Evolutionary conservation across 176 grass and related monocot genomes (phyloP).

Genomic region (Avena atlantica): DNA sequence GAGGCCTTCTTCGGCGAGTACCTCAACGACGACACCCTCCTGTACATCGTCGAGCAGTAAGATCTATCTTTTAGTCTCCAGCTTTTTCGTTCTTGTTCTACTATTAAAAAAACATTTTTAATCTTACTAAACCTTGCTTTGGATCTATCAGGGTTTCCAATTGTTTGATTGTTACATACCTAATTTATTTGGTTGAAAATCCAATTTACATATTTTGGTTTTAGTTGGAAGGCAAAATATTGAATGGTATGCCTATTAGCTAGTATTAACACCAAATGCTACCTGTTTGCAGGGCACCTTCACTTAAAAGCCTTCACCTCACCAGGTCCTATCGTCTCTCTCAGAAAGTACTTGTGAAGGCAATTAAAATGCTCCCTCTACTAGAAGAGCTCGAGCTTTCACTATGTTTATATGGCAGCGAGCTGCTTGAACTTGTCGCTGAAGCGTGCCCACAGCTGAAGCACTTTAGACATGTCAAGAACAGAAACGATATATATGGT

Average conservation of each 20-base stretch:
- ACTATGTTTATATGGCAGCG: not conserved
- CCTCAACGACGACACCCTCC: slow-evolving; percentile 3
- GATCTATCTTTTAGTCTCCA: not conserved
- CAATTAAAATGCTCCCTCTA: not conserved
- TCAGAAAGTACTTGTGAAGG: not conserved
- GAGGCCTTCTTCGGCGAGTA: slow-evolving; percentile 7
- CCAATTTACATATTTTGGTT: not conserved
- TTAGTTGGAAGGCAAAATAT: not conserved
- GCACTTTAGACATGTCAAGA: not conserved
- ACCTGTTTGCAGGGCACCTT: not conserved
- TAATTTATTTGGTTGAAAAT: not conserved
- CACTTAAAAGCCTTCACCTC: not conserved
- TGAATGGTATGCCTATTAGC: not conserved
- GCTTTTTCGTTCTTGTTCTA: not conserved
- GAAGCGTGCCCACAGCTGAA: not conserved
- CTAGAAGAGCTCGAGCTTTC: not conserved
- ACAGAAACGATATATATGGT: not conserved
- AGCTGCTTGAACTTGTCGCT: not conserved
- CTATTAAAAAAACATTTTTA: not conserved
- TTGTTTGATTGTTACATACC: not conserved
- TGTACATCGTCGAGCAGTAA: not conserved
- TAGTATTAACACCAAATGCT: not conserved
- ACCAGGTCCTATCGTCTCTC: not conserved
- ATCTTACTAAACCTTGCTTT: too few relatives aligned
- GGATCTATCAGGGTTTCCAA: too few relatives aligned